Conservation (phyloP, 805 yeast genomes). For the Hanseniaspora osmophila region DNA sequence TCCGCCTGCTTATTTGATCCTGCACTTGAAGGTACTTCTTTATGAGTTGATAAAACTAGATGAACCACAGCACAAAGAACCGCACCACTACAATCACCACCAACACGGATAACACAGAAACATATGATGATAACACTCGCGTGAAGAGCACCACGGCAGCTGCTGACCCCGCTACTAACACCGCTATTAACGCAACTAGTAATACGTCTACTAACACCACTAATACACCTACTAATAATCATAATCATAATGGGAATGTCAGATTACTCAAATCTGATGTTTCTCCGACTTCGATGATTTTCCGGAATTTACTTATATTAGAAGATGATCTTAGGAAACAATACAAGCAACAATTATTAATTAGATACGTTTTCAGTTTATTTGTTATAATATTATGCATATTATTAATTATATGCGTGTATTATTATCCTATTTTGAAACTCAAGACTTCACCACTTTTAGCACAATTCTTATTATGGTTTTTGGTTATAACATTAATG, state of each 20-base stretch:
- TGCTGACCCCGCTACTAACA: background rate
- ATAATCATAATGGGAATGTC: background rate
- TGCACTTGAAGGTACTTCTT: background rate
- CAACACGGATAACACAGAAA: background rate
- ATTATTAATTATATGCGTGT: background rate
- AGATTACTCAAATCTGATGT: constrained; percentile 10
- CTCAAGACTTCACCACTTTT: constrained; percentile 12
- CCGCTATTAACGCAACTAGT: too few relatives aligned
- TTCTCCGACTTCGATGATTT: constrained; percentile 55
- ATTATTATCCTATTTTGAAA: background rate
- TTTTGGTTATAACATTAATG: constrained; percentile 50
- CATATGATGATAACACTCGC: background rate
- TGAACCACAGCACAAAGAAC: too few relatives aligned
- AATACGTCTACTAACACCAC: too few relatives aligned
- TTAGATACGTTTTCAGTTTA: constrained; percentile 31
- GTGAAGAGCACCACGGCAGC: too few relatives aligned
- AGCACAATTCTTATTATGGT: constrained; percentile 42
- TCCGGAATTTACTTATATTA: constrained; percentile 64
- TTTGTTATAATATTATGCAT: constrained; percentile 11
- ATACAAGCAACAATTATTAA: constrained; percentile 51
- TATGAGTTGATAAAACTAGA: background rate
- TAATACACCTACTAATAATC: background rate
- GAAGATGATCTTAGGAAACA: constrained; percentile 81
- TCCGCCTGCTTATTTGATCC: too few relatives aligned
- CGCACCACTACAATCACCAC: background rate